Conservation (phyloP, 148 eudicot genomes). For the Fagopyrum esculentum region DNA sequence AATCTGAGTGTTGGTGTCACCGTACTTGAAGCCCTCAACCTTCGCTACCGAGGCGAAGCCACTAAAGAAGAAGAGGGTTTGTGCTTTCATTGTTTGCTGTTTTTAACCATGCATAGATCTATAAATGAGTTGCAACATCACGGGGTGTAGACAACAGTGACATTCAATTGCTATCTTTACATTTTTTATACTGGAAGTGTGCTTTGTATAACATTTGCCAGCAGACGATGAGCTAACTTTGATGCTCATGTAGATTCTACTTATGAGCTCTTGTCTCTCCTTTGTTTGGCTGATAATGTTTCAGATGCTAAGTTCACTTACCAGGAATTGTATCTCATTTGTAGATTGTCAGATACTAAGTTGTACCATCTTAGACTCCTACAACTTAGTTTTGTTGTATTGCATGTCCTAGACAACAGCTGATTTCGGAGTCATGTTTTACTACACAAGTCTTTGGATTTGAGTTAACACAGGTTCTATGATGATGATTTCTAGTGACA, state of each 20-base stretch:
- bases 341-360: neutral
- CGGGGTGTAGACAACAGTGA: neutral
- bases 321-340: neutral
- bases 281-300: neutral
- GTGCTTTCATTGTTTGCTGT: neutral
- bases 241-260: neutral
- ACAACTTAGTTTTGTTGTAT: neutral
- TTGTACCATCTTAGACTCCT: neutral
- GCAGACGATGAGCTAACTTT: neutral
- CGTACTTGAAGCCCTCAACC: conserved; percentile 47
- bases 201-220: neutral
- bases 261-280: neutral
- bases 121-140: neutral
- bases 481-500: neutral
- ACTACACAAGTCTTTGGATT: neutral
- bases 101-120: neutral
- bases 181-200: neutral
- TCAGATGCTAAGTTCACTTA: neutral
- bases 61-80: conserved; percentile 73
- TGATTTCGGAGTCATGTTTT: neutral
- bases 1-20: conserved; percentile 58
- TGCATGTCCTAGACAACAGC: neutral
- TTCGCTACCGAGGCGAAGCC: conserved; percentile 49
- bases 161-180: neutral
- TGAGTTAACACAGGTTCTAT: neutral